Conservation (phyloP, 768 basidiomycete species). For the Leccinellum rugosiceps region DNA sequence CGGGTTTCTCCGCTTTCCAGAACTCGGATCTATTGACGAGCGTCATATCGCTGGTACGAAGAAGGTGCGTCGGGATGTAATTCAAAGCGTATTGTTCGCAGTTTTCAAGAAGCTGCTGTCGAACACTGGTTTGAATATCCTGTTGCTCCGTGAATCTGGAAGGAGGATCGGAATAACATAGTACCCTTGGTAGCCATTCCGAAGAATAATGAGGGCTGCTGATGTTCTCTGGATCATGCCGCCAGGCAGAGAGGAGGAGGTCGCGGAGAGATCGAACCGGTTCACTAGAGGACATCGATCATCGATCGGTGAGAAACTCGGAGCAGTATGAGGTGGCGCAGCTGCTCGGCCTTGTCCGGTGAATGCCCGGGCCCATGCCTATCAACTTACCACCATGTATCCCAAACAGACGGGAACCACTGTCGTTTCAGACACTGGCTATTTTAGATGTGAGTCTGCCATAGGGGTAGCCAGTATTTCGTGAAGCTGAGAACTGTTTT, state of each 20-base stretch:
- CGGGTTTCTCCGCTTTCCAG: conserved; percentile 10
- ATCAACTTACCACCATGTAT: conserved; percentile 44
- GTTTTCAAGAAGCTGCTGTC: background rate
- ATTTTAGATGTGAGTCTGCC: conserved; percentile 67
- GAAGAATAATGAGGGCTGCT: background rate
- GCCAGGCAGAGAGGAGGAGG: background rate
- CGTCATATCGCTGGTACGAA: conserved; percentile 16
- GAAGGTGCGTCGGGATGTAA: conserved; percentile 16
- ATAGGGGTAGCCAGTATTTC: conserved; percentile 16
- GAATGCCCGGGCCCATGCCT: too few relatives aligned
- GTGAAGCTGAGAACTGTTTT: too few relatives aligned
- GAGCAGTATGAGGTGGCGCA: background rate
- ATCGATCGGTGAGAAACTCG: background rate
- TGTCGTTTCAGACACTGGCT: conserved; percentile 87
- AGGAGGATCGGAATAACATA: background rate
- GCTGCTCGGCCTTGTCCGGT: too few relatives aligned
- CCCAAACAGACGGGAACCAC: conserved; percentile 89
- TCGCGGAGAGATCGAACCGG: background rate
- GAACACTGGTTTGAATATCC: background rate
- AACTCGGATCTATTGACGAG: conserved; percentile 10
- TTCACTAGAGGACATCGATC: background rate
- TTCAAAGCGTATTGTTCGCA: conserved; percentile 8
- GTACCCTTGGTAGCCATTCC: background rate
- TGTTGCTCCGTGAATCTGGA: background rate
- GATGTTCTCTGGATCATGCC: background rate